Base-by-base conservation (phyloP, 139 green algal genomes). In the Chlorella sp. region DNA sequence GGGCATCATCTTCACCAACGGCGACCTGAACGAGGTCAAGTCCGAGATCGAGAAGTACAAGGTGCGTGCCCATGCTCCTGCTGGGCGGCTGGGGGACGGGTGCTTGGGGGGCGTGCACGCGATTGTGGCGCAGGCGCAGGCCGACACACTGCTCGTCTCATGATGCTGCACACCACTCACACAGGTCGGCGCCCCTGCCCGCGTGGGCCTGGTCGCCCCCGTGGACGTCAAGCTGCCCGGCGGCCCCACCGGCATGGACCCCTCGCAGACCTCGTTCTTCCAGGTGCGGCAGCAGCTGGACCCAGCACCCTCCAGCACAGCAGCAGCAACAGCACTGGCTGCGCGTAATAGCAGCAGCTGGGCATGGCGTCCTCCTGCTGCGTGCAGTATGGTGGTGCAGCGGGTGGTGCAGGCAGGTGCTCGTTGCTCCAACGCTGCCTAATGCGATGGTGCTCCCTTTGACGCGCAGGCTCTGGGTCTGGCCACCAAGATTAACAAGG, bases 401-500 rank as follows among this genome's bases (percentile, higher is more conserved):
- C n/a, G n/a, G n/a, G n/a, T 55, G 42, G 10, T 55, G 42, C 42
- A 10, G 10, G 10, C 42, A 55, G 10, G 17, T 55, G 42, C 42
- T 24, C 17, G 42, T 17, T 55, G 42, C 42, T 55, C 10, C 10
- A 10, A 24, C 42, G 17, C 17, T 10, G 10, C 10, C 17, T 10
- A 10, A 55, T 55, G 42, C 17, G 42, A 10, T 10, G 10, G 42
- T 17, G 17, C 17, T 10, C 10, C 17, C 42, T 55, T 55, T 10
- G 10, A 55, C 42, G 10, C 42, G 34, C 81, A 92, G 90, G 91
- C 92, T 62, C 89, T 99, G 32, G 97, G 96, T 86, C 98, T 99
- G 81, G 91, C 96, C 76, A 99, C 96, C 81, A 99, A 99, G 95
- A 99, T 99, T 80, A 99, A 97, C 89, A 97, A 96, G 89, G 96